phyloP scores from a whole-genome alignment of 257 asterid genomes.

The Solanum chiquidenum region DNA sequence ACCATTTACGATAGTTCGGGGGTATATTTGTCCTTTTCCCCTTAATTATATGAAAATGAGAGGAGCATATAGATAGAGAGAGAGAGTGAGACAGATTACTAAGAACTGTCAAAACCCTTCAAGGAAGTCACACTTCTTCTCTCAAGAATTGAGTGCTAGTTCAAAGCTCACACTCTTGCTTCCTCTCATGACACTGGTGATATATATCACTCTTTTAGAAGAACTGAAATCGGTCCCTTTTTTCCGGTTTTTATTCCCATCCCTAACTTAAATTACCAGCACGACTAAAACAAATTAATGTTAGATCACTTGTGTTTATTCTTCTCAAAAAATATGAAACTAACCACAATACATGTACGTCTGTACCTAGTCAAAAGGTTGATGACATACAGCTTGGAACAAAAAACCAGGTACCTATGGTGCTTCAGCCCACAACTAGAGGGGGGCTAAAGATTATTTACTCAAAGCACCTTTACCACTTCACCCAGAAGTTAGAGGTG shows the following conservation, averaged over 20 bases:
- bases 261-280: not conserved
- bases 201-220: not conserved
- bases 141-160: slow-evolving; percentile 65
- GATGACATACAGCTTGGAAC: not conserved
- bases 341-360: not conserved
- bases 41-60: not conserved
- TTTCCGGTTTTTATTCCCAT: not conserved
- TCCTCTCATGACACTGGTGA: slow-evolving; percentile 56
- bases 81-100: not conserved
- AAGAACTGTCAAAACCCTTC: slow-evolving; percentile 84
- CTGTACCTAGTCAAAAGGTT: not conserved
- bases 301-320: not conserved
- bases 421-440: not conserved
- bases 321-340: not conserved
- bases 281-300: not conserved
- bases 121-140: slow-evolving; percentile 83
- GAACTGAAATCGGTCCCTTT: not conserved
- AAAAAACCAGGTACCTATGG: not conserved
- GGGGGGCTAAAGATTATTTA: not conserved
- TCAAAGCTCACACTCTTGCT: slow-evolving; percentile 49
- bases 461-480: not conserved
- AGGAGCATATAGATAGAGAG: not conserved
- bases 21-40: too few species aligned
- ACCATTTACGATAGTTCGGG: too few species aligned
- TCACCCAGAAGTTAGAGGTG: not conserved